Base-by-base conservation (phyloP, 371 early-diverging fungal species). In the Dichotomocladium elegans region DNA sequence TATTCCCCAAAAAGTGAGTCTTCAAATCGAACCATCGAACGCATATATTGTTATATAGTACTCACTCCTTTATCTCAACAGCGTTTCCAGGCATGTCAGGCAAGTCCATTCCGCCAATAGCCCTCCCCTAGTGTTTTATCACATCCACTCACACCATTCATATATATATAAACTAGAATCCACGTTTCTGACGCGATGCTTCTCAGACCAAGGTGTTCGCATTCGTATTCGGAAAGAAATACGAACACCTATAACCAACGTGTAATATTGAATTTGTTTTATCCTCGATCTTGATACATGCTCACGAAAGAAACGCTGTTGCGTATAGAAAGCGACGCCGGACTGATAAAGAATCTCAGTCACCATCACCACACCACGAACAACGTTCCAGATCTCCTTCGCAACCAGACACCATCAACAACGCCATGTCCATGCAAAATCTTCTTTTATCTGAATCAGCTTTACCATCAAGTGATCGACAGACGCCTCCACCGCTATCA, bases 171-270 rank as follows among this genome's bases (percentile, higher is more conserved):
- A n/a, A n/a, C 17, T 37, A 60, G 96, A 93, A 57, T 92, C 95
- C 0, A 97, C 96, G 0, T 83, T 81, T 50, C 63, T 95, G 35
- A 92, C 95, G 14, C 80, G 91, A 48, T 77, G 89, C 11, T 94
- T 97, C 79, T 94, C 96, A 25, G 94, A 95, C 56, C 97, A 97
- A 65, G 97, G 97, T 0, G 72, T 97, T 14, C 93, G 94, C 55
- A 93, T 97, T 47, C 87, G 96, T 24, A 92, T 96, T 48, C 81
- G 95, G 40, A 86, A 85, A 55, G 86, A 85, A 55, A 60, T 50
- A 19, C 51, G 61, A 4, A 26, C 53, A 42, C 31, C 49, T n/a
- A 37, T n/a, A 17, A 31, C 12, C 21, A n/a, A 37, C 9, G 21
- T 21, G 37, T 37, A 37, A 37, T n/a, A n/a, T n/a, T n/a, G n/a